phyloP scores from a whole-genome alignment of 2,329 filamentous ascomycete species.

The Arthroderma uncinatum region DNA sequence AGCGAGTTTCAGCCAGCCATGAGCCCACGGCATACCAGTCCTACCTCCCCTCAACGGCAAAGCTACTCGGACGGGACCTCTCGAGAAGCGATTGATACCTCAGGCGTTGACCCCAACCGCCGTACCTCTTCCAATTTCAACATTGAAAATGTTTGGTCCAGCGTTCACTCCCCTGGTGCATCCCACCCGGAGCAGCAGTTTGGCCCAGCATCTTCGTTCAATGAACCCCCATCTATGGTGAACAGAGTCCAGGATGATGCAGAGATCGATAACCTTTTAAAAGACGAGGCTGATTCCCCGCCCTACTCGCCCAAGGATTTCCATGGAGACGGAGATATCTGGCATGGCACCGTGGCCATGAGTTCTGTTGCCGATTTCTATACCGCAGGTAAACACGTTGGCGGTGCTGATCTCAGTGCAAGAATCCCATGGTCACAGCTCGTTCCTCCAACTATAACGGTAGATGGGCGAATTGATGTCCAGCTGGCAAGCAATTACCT shows the following conservation, averaged over 20 bases:
- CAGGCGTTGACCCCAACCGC: conserved; percentile 35
- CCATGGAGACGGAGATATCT: conserved; percentile 59
- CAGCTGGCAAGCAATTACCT: conserved; percentile 83
- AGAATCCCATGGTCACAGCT: conserved; percentile 63
- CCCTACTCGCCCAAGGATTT: conserved; percentile 75
- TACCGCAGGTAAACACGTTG: conserved; percentile 70
- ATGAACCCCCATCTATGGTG: conserved; percentile 28
- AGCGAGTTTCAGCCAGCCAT: conserved; percentile 12
- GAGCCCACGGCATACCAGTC: conserved; percentile 15
- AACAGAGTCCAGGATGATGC: conserved; percentile 54
- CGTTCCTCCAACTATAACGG: conserved; percentile 53
- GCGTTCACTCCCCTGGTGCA: conserved; percentile 61
- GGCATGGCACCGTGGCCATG: conserved; percentile 69
- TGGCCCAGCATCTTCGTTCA: conserved; percentile 19
- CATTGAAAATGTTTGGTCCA: conserved; percentile 74
- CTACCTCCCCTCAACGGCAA: neutral
- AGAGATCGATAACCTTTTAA: conserved; percentile 79
- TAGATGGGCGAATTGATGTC: conserved; percentile 62
- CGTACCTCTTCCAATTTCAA: conserved; percentile 57
- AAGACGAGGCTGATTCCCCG: conserved; percentile 66
- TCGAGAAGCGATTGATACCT: conserved; percentile 12
- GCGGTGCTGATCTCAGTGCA: conserved; percentile 64
- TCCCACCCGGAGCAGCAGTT: conserved; percentile 36
- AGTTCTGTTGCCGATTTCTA: conserved; percentile 63
- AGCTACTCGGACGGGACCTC: conserved; percentile 20